phyloP scores from a whole-genome alignment of 805 yeast genomes.

The Ascoidea rubescens region DNA sequence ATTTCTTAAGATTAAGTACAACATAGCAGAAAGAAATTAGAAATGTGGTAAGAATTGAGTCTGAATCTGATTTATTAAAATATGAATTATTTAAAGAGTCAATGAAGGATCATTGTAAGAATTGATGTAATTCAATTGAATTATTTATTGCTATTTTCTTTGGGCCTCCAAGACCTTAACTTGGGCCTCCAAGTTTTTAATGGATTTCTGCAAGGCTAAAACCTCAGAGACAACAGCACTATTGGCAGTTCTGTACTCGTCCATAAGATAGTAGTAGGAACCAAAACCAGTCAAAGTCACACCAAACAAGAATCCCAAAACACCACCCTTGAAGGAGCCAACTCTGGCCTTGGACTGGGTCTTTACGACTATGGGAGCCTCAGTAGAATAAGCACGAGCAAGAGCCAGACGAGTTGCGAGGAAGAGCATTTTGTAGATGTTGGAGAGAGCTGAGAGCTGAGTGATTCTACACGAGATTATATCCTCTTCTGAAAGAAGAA shows the following conservation, averaged over 20 bases:
- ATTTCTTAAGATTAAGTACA: too few species aligned
- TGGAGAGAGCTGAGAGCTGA: too few species aligned
- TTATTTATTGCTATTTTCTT: slow-evolving; percentile 15
- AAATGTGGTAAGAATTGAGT: too few species aligned
- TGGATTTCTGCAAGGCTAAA: slow-evolving; percentile 51
- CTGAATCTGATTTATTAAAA: too few species aligned
- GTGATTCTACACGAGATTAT: too few species aligned
- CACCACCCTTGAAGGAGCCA: slow-evolving; percentile 31
- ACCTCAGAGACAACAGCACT: slow-evolving; percentile 66
- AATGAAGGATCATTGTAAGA: too few species aligned
- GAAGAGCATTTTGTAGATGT: neutral
- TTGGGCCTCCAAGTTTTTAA: slow-evolving; percentile 53
- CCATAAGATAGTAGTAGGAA: slow-evolving; percentile 65
- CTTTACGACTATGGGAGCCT: neutral
- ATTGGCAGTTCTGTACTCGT: slow-evolving; percentile 63
- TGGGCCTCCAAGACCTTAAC: slow-evolving; percentile 44
- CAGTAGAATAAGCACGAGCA: neutral
- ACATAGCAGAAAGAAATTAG: too few species aligned
- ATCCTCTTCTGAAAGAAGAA: too few species aligned
- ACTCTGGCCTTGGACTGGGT: slow-evolving; percentile 11
- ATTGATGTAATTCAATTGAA: too few species aligned
- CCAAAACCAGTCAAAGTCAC: slow-evolving; percentile 61
- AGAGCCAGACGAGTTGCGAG: neutral
- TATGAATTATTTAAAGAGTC: too few species aligned
- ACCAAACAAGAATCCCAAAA: slow-evolving; percentile 71